A percentile compares a stretch with the other conserved stretches of the same genome.
These are phyloP conservation scores for Ganoderma sinense DNA, from an alignment of 1,284 basidiomycete genomes.

Conservation along the genomic window DNA sequence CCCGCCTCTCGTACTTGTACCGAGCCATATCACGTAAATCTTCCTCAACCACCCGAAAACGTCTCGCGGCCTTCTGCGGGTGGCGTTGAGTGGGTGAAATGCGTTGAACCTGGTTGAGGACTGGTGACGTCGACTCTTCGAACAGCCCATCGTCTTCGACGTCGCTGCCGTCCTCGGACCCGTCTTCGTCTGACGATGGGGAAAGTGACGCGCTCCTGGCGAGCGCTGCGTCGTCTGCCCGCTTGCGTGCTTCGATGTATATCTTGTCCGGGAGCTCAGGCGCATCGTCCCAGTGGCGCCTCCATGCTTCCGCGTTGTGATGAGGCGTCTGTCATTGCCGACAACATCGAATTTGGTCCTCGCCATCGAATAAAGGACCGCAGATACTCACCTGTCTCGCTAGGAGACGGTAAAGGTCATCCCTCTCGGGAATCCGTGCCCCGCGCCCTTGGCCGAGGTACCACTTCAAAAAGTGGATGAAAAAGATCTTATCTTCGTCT, in stretches of 20 bases:
- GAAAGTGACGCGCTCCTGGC: neutral
- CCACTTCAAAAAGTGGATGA: slow-evolving; percentile 12
- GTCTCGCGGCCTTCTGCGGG: neutral
- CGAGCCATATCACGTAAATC: slow-evolving; percentile 14
- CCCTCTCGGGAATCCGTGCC: neutral
- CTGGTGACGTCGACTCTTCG: neutral
- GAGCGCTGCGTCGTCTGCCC: neutral
- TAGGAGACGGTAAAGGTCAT: neutral
- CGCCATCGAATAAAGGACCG: too few species aligned
- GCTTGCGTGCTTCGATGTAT: slow-evolving; percentile 4
- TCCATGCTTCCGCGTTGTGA: slow-evolving; percentile 13
- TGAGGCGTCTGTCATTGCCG: slow-evolving; percentile 6
- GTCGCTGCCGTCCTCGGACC: neutral
- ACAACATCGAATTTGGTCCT: neutral
- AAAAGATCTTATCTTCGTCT: slow-evolving; percentile 8
- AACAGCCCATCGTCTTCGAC: neutral
- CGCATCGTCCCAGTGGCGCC: slow-evolving; percentile 6
- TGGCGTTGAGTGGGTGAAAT: neutral
- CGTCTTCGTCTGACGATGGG: neutral
- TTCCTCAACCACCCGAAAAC: neutral
- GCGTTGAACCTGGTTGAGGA: neutral
- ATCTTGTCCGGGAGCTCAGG: slow-evolving; percentile 10
- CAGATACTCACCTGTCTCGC: slow-evolving; percentile 4
- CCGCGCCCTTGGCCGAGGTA: neutral
- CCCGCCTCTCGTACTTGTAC: slow-evolving; percentile 1